phyloP scores from a whole-genome alignment of 345 rosid species.

The Citropsis articulata region DNA sequence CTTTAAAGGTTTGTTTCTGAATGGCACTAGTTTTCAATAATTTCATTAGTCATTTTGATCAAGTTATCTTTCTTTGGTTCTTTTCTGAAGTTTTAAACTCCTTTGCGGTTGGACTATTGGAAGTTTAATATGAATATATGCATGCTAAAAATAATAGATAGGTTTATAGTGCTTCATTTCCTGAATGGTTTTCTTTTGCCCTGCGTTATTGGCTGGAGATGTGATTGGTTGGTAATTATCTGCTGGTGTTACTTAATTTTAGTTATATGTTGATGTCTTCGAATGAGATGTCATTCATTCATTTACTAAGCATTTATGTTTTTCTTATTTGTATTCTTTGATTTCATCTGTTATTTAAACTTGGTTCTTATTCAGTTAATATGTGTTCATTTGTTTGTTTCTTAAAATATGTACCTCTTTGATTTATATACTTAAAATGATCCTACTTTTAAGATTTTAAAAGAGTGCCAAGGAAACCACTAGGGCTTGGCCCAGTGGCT shows the following conservation, averaged over 20 bases:
- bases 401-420: too few species aligned
- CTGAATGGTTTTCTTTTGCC: background rate
- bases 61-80: background rate
- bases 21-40: background rate
- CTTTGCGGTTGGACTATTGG: background rate
- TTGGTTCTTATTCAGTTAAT: background rate
- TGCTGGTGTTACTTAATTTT: background rate
- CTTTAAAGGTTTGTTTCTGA: conserved; percentile 57
- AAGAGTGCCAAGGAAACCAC: too few species aligned
- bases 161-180: background rate
- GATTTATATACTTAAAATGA: too few species aligned
- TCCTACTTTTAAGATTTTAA: too few species aligned
- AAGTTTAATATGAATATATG: background rate
- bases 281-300: too few species aligned
- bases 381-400: too few species aligned
- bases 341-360: too few species aligned
- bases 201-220: background rate
- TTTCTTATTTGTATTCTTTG: too few species aligned
- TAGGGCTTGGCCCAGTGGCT: too few species aligned
- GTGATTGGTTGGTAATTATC: background rate
- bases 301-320: too few species aligned
- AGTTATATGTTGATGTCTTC: too few species aligned
- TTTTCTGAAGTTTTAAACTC: background rate
- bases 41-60: background rate
- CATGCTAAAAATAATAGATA: background rate